Evolutionary conservation across 2,329 filamentous ascomycete species (phyloP), one percentile per base, ranked within the genome.

Genomic region (Juglanconis sp.): DNA sequence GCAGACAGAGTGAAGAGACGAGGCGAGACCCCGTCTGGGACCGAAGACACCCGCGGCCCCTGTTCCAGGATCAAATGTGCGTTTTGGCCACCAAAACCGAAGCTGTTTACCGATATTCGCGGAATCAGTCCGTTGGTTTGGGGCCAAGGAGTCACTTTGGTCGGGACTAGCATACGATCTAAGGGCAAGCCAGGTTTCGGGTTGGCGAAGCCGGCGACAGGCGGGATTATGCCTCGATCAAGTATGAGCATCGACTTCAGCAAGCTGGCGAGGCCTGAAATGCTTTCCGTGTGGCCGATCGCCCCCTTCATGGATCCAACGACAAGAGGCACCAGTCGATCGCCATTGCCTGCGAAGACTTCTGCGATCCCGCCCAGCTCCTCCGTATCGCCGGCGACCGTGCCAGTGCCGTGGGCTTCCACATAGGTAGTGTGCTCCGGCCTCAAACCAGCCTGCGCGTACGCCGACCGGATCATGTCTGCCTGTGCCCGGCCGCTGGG

Each of bases 401-500:
- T 62, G 0, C 56, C 60, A 2, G 56, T 57, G 1, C 59, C 54
- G 30, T 61, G 54, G 15, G 46, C 42, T 34, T 61, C 54, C 8
- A 61, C 38, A 31, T 61, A 61, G 7, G 24, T 5, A 1, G 32
- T 38, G 15, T 57, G 48, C 13, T 56, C 11, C 5, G 67, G 65
- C 0, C 44, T 17, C 30, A 72, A 68, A 1, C 65, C 66, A 11
- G 71, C 71, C 8, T 57, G 58, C 1, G 54, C 42, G 54, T 77
- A 76, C 0, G 70, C 69, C 36, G 57, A 59, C 0, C 70, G 59
- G 11, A 76, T 75, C 2, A 76, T 53, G 1, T 54, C 57, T 24
- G 65, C 70, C 44, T 79, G 77, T 1, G 69, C 68, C 0, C 61
- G 51, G 0, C 60, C 50, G 47, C 64, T 79, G 0, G 80, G 80